Evolutionary conservation across 1,284 basidiomycete genomes (phyloP).

Genomic region (Papiliotrema fonsecae): DNA sequence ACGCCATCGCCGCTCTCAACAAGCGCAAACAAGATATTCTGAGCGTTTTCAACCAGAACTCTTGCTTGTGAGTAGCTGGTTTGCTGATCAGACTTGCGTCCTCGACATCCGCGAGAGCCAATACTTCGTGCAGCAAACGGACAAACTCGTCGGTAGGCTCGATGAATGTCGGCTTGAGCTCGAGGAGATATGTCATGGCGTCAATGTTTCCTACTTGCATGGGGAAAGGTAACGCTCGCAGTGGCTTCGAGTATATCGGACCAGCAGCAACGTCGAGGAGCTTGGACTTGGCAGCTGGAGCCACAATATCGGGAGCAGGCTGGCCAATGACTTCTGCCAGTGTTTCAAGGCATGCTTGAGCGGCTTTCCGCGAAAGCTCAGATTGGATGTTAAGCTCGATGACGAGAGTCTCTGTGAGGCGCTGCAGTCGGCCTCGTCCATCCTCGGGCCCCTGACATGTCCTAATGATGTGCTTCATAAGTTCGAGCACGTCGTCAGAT

Average conservation of each 20-base stretch:
- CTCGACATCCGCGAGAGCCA: conserved; percentile 93
- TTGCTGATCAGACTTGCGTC: conserved; percentile 77
- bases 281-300: conserved; percentile 74
- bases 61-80: conserved; percentile 69
- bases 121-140: conserved; percentile 85
- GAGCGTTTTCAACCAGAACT: conserved; percentile 79
- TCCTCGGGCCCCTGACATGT: conserved; percentile 57
- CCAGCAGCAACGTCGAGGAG: conserved; percentile 58
- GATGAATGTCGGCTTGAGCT: conserved; percentile 74
- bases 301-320: conserved; percentile 70
- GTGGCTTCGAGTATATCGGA: conserved; percentile 91
- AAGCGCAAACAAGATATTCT: conserved; percentile 94
- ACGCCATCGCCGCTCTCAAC: conserved; percentile 87
- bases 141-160: conserved; percentile 89
- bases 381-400: conserved; percentile 86
- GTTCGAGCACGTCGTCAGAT: conserved; percentile 71
- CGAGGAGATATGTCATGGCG: conserved; percentile 88
- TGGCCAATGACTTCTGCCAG: conserved; percentile 71
- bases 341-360: conserved; percentile 75
- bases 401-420: conserved; percentile 78
- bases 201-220: conserved; percentile 99
- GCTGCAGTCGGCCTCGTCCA: conserved; percentile 47
- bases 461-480: conserved; percentile 70
- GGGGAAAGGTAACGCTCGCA: conserved; percentile 91
- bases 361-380: conserved; percentile 75